Conservation (phyloP, 208 protist species). For the Acanthamoeba royreba region DNA sequence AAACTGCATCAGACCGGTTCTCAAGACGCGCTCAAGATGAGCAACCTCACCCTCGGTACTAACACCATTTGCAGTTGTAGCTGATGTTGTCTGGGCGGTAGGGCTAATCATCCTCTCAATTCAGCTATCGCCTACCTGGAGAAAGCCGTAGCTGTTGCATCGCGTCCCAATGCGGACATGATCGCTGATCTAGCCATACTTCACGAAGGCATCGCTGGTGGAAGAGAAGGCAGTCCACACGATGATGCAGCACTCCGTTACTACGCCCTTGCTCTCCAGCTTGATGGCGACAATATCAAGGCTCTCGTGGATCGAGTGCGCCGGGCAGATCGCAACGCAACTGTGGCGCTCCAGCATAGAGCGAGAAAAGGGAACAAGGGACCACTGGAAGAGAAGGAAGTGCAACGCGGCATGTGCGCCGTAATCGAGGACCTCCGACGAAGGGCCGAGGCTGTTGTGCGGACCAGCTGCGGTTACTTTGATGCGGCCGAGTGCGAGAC, state of each 20-base stretch:
- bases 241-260: not conserved
- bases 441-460: not conserved
- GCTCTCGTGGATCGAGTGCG: not conserved
- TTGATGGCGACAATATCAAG: conserved; percentile 21
- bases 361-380: not conserved
- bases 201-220: not conserved
- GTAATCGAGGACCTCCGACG: not conserved
- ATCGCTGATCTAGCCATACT: conserved; percentile 1
- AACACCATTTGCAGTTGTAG: not conserved
- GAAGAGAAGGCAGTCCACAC: not conserved
- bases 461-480: not conserved
- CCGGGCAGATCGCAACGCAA: not conserved
- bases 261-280: not conserved
- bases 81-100: not conserved
- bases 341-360: not conserved
- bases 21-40: conserved; percentile 18
- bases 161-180: not conserved
- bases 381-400: not conserved
- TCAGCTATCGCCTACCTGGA: not conserved
- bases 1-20: not conserved
- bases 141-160: not conserved
- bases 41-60: not conserved
- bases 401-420: not conserved
- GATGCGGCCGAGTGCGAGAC: not conserved
- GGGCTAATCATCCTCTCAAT: too few species aligned